A percentile compares a stretch with the other conserved stretches of the same genome.
These are phyloP conservation scores for Firmiana major DNA, from an alignment of 345 rosid species.

Conservation along the genomic window DNA sequence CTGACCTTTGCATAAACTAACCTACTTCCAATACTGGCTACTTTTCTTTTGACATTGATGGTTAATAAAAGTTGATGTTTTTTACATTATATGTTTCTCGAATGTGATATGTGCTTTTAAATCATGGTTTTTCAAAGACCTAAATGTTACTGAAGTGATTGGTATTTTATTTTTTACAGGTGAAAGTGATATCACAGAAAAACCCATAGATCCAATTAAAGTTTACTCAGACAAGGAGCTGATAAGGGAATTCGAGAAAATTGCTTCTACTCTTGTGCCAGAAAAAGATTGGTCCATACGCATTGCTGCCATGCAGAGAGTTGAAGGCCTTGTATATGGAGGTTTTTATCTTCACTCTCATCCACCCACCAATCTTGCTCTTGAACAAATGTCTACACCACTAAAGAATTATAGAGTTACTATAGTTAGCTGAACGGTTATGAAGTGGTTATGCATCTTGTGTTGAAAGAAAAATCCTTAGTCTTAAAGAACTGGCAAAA, in stretches of 20 bases:
- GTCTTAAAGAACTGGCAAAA: not conserved
- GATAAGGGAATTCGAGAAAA: conserved; percentile 86
- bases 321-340: conserved; percentile 95
- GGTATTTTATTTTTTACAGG: conserved; percentile 41
- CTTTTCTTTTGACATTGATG: conserved; percentile 1
- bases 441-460: not conserved
- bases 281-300: conserved; percentile 99
- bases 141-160: not conserved
- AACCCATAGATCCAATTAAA: conserved; percentile 75
- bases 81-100: not conserved
- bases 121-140: not conserved
- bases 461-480: not conserved
- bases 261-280: conserved; percentile 79
- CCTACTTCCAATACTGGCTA: not conserved
- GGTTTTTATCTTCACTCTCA: conserved; percentile 35
- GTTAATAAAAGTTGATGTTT: not conserved
- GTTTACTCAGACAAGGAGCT: conserved; percentile 97
- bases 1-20: not conserved
- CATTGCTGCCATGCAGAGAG: conserved; percentile 96
- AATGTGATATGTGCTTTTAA: not conserved
- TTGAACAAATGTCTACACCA: not conserved
- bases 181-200: conserved; percentile 72
- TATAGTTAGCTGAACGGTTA: not conserved
- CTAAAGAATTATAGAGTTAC: not conserved
- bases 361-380: not conserved